Base-by-base conservation (phyloP, 257 asterid genomes). In the Fraxinus anomala region DNA sequence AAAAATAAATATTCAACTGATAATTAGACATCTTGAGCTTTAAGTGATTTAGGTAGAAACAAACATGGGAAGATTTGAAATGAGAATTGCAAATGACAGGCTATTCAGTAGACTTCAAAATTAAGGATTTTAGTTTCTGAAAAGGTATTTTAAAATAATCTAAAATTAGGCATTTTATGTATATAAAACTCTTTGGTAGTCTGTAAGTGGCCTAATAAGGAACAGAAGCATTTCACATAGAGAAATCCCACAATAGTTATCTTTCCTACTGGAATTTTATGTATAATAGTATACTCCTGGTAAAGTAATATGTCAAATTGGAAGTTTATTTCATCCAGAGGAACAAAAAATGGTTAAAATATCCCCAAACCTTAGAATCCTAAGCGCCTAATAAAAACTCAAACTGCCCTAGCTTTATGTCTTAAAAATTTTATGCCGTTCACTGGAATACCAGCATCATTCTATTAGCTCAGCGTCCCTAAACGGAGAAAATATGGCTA, bases 1-100 rank as follows among this genome's bases (percentile, higher is more conserved):
- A 74, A 81, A 67, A 40, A 76, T 49, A 82, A 75, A 28, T 12
- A 36, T 47, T 69, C 44, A 36, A 9, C 75, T 39, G 23, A 70
- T 70, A 54, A 68, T 31, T 72, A 16, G n/a, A 56, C 70, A 74
- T 51, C 54, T 34, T 71, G 70, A 70, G 21, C 74, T 75, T 72
- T 31, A 0, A 77, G 65, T 24, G 33, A 61, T 33, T 37, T 74
- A 68, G 23, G 34, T 54, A 26, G 54, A 66, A 42, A 79, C 21
- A 30, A 68, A 73, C 17, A 67, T 13, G 11, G 30, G 23, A 72
- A 33, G 54, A 13, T 44, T 12, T 44, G 54, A 44, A 13, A 13
- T 44, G 54, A 4, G 54, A 44, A 13, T 14, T 13, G 54, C 54
- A 12, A 3, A 44, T 44, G 14, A 13, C n/a, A 44, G 54, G 1